phyloP scores from a whole-genome alignment of 192 early-diverging fungal species.

The Coemansia sp. region DNA sequence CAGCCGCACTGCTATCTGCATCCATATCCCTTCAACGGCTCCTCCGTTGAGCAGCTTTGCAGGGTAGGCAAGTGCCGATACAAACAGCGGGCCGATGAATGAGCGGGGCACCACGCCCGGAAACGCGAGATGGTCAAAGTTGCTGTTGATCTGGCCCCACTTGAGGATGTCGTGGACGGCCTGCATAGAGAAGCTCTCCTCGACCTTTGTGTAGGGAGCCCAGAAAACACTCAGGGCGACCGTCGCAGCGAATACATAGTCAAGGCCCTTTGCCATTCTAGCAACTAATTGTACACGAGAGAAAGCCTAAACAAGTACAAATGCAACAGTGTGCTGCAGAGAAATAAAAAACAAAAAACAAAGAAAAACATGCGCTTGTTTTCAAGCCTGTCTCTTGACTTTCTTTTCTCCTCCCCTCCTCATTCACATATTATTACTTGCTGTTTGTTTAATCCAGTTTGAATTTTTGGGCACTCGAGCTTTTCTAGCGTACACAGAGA shows the following conservation, averaged over 20 bases:
- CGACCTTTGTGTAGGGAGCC: slow-evolving; percentile 89
- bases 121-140: slow-evolving; percentile 86
- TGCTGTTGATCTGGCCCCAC: slow-evolving; percentile 43
- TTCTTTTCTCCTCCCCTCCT: neutral
- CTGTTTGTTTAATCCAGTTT: neutral
- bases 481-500: neutral
- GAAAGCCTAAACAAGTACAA: no score
- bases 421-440: neutral
- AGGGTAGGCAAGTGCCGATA: slow-evolving; percentile 52
- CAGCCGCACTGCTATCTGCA: slow-evolving; percentile 33
- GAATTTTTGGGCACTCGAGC: neutral
- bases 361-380: no score
- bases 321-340: no score
- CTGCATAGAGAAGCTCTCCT: slow-evolving; percentile 95
- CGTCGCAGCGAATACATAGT: slow-evolving; percentile 19
- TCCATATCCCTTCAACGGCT: slow-evolving; percentile 18
- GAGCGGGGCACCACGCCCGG: slow-evolving; percentile 96
- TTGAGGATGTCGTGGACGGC: slow-evolving; percentile 86
- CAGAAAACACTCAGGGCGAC: slow-evolving; percentile 34
- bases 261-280: slow-evolving; percentile 3
- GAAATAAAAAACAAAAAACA: no score
- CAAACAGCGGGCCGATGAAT: slow-evolving; percentile 78
- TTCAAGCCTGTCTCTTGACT: neutral
- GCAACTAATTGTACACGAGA: no score
- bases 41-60: slow-evolving; percentile 9